Evolutionary conservation across 257 asterid genomes (phyloP).

Genomic region (Solanum dulcamara): DNA sequence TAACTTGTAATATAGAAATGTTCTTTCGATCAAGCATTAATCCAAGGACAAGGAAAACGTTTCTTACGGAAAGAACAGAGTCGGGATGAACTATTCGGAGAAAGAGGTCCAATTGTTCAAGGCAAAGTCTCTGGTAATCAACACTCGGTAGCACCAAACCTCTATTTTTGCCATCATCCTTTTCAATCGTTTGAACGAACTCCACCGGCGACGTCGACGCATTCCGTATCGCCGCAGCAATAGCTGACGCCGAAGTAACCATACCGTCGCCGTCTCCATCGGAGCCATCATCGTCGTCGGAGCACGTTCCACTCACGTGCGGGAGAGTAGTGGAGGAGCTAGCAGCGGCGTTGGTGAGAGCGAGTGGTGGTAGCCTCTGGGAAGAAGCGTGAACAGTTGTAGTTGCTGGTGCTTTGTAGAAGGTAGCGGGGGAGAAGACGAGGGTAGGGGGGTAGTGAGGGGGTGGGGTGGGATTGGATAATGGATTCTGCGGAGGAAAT

Average conservation of each 20-base stretch:
- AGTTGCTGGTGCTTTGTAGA: slow-evolving; percentile 1
- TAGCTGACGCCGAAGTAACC: slow-evolving; percentile 75
- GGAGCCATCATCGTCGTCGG: slow-evolving; percentile 7
- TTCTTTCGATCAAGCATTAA: neutral
- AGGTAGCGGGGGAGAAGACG: slow-evolving; percentile 10
- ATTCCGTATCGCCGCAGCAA: slow-evolving; percentile 54
- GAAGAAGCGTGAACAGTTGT: slow-evolving; percentile 20
- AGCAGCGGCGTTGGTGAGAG: slow-evolving; percentile 3
- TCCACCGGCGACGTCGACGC: slow-evolving; percentile 93
- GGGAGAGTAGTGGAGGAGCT: slow-evolving; percentile 33
- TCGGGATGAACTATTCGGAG: slow-evolving; percentile 71
- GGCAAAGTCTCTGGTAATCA: slow-evolving; percentile 76
- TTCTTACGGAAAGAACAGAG: slow-evolving; percentile 59
- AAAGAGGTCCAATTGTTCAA: slow-evolving; percentile 78
- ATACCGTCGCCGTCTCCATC: slow-evolving; percentile 16
- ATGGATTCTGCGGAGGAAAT: slow-evolving; percentile 45
- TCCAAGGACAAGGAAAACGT: neutral
- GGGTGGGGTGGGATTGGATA: slow-evolving; percentile 2
- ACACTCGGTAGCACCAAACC: slow-evolving; percentile 73
- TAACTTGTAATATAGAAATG: neutral
- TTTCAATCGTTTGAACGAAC: slow-evolving; percentile 61
- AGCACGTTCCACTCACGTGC: slow-evolving; percentile 34
- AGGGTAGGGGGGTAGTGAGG: slow-evolving; percentile 22
- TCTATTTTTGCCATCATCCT: slow-evolving; percentile 22
- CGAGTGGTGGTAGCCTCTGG: slow-evolving; percentile 28